Percentiles rank a stretch among this genome's conserved stretches.
Evolutionary conservation across 345 rosid species (phyloP).

Genomic region (Lumnitzera littorea): DNA sequence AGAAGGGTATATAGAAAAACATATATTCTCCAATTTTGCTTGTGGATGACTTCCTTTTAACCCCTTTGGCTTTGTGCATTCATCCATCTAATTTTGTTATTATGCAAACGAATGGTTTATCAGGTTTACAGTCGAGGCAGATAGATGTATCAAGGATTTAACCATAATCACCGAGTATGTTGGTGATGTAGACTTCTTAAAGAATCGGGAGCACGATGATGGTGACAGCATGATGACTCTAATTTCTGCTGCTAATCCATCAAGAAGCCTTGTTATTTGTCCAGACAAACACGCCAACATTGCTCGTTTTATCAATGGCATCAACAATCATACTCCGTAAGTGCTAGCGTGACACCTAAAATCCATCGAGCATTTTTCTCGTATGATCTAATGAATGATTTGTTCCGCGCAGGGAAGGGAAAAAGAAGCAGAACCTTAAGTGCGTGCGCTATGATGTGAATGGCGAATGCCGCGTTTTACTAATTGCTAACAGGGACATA

Average conservation of each 20-base stretch:
- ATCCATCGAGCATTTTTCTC: no score
- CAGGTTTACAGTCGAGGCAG: conserved; percentile 95
- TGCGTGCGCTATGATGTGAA: conserved; percentile 79
- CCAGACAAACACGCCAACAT: conserved; percentile 76
- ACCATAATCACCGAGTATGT: conserved; percentile 82
- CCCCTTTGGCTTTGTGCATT: background rate
- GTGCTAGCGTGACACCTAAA: conserved; percentile 11
- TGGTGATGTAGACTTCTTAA: conserved; percentile 87
- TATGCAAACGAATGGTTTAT: background rate
- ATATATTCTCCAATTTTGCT: background rate
- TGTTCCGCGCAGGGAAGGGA: conserved; percentile 69
- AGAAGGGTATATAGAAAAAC: conserved; percentile 58
- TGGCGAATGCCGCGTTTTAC: conserved; percentile 80
- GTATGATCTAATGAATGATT: background rate
- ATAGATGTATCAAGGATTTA: conserved; percentile 64
- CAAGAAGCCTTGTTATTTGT: conserved; percentile 77
- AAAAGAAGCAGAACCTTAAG: conserved; percentile 85
- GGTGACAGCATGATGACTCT: conserved; percentile 98
- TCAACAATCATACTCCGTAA: conserved; percentile 85
- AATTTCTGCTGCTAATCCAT: conserved; percentile 53
- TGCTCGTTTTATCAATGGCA: conserved; percentile 88
- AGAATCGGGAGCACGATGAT: conserved; percentile 67
- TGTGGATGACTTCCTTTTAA: background rate
- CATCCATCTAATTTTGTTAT: background rate
- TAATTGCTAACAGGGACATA: conserved; percentile 82